These are phyloP conservation scores for Trichoderma asperellum DNA, from an alignment of 2,329 filamentous ascomycete genomes.

Conservation along the genomic window DNA sequence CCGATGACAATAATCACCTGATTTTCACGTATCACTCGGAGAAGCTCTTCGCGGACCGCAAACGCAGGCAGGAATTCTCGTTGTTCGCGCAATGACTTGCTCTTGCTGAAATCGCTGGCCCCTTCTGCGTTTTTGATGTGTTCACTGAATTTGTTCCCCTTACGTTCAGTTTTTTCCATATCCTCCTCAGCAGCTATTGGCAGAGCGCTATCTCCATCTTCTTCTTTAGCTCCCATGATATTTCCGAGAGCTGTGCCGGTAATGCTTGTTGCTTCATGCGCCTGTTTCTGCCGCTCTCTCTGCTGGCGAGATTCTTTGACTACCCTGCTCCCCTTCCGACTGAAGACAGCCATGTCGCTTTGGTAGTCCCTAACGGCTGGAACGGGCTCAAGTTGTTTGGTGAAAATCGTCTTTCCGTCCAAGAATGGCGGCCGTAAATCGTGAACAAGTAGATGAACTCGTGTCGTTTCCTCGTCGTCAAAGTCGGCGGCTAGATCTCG, in stretches of 20 bases:
- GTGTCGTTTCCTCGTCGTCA: slow-evolving; percentile 85
- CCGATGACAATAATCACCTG: slow-evolving; percentile 97
- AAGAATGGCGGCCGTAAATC: slow-evolving; percentile 93
- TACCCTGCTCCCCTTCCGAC: slow-evolving; percentile 89
- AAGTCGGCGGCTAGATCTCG: slow-evolving; percentile 82
- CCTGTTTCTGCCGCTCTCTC: slow-evolving; percentile 89
- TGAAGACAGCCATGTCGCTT: slow-evolving; percentile 99
- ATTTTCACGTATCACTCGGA: slow-evolving; percentile 92
- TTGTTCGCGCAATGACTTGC: slow-evolving; percentile 87
- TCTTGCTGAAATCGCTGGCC: slow-evolving; percentile 90
- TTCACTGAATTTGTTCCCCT: slow-evolving; percentile 77
- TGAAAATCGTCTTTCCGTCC: slow-evolving; percentile 94
- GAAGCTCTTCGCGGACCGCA: slow-evolving; percentile 88
- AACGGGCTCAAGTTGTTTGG: slow-evolving; percentile 93
- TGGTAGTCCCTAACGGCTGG: slow-evolving; percentile 91
- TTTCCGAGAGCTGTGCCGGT: slow-evolving; percentile 92
- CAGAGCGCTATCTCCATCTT: slow-evolving; percentile 86
- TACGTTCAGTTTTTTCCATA: slow-evolving; percentile 53
- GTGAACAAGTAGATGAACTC: slow-evolving; percentile 90
- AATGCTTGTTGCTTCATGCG: slow-evolving; percentile 90
- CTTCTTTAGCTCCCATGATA: slow-evolving; percentile 92
- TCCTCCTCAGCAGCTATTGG: slow-evolving; percentile 75
- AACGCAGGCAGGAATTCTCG: slow-evolving; percentile 93
- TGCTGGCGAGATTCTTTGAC: slow-evolving; percentile 91
- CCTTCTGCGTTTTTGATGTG: slow-evolving; percentile 86